Evolutionary conservation across 2,329 filamentous ascomycete genomes (phyloP).

Genomic region (Botrytis byssoidea): DNA sequence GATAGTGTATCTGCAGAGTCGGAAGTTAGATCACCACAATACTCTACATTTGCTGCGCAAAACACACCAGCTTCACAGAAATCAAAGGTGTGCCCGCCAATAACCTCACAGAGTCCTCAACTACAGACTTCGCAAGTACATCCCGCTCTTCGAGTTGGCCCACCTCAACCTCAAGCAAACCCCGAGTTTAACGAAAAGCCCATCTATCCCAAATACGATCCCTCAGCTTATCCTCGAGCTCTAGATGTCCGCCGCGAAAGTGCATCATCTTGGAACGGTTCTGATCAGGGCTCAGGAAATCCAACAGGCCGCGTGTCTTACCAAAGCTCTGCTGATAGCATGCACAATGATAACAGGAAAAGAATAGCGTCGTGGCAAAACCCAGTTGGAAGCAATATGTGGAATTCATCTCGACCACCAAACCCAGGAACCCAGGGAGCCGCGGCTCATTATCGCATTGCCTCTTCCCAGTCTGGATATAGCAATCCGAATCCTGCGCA

Average conservation of each 20-base stretch:
- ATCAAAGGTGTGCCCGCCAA: background rate
- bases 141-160: background rate
- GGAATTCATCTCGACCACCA: constrained; percentile 6
- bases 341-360: background rate
- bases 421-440: background rate
- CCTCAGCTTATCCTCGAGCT: background rate
- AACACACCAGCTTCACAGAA: background rate
- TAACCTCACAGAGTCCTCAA: constrained; percentile 10
- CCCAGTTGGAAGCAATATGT: background rate
- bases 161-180: background rate
- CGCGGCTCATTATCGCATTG: constrained; percentile 1
- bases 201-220: background rate
- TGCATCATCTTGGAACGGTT: constrained; percentile 13
- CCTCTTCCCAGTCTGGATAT: background rate
- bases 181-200: background rate
- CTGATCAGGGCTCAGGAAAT: background rate
- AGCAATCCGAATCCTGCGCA: background rate
- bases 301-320: background rate
- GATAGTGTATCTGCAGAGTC: constrained; percentile 7
- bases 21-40: constrained; percentile 1
- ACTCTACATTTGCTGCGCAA: background rate
- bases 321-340: background rate
- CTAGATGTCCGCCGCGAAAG: background rate
- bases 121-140: constrained; percentile 9
- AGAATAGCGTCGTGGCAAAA: constrained; percentile 16